Evolutionary conservation across 2,329 filamentous ascomycete genomes (phyloP), one percentile per base, ranked within the genome.

Genomic region (Arachnomyces sp.): DNA sequence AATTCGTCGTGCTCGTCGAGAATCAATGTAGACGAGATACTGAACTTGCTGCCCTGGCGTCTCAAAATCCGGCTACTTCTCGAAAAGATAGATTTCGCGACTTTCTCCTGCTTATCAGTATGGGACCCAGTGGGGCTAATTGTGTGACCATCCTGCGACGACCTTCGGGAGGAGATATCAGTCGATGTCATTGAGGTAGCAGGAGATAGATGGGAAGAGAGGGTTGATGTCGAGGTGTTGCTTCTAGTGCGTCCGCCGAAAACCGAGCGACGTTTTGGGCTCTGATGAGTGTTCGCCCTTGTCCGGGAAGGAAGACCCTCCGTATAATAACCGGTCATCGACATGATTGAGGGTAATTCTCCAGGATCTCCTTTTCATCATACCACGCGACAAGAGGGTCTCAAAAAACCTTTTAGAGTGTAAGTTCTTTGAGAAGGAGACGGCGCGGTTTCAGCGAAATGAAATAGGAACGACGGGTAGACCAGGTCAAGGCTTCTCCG

Each of bases 171-270:
- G 25, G 55, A 48, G 17, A 47, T 48, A 35, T 64, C 62, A 28
- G 49, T 49, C 16, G 59, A 64, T 29, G 58, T 58, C 60, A 64
- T 60, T 14, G 63, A 64, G 13, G 64, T 65, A 31, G 62, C 63
- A n/a, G 70, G 66, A 12, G 69, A 71, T 32, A 60, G 65, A 43
- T 55, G 58, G 13, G 60, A 61, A 14, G 71, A 69, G 31, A 68
- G 46, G 48, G 64, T 67, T 2, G 74, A 73, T 7, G 72, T 77
- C 44, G 67, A 71, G 16, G 68, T 70, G 31, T 66, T 66, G 45
- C 61, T 65, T 44, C 63, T 52, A 6, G 63, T 62, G 13, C 63
- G 62, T 28, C 58, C 56, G 38, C 54, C 53, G 28, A 66, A 65
- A 40, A 66, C 58, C 0, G 63, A 66, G 9, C 63, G 40, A 20